Evolutionary conservation across 805 yeast species (phyloP).

Genomic region (Alloascoidea hylecoeti): DNA sequence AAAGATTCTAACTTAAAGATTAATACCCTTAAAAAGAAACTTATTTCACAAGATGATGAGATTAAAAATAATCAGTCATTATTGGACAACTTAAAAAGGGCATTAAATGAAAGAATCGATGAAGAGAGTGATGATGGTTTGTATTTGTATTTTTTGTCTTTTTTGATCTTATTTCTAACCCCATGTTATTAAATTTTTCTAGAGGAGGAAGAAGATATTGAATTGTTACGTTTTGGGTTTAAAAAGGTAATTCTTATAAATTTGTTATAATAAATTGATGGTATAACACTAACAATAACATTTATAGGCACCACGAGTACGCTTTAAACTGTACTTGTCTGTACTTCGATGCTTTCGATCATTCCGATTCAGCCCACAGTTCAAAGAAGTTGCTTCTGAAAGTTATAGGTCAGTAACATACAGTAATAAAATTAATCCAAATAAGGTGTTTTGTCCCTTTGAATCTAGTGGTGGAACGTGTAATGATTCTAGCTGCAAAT

Average conservation of each 20-base stretch:
- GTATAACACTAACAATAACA: no score
- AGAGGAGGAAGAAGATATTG: not conserved
- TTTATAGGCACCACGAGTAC: not conserved
- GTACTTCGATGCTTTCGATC: not conserved
- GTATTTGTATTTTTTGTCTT: not conserved
- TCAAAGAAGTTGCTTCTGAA: not conserved
- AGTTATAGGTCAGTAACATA: not conserved
- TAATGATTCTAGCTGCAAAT: constrained; percentile 1
- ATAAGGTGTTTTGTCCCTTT: constrained; percentile 1
- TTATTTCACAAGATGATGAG: not conserved
- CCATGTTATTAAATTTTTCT: not conserved
- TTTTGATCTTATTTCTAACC: not conserved
- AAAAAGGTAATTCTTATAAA: no score
- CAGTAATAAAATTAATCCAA: not conserved
- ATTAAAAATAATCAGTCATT: not conserved
- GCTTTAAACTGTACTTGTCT: not conserved
- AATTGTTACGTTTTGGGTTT: not conserved
- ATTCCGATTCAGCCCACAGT: not conserved
- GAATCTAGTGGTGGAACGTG: not conserved
- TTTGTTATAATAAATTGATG: no score
- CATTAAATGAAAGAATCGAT: not conserved
- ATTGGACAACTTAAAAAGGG: not conserved
- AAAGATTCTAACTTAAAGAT: not conserved
- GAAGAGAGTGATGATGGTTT: not conserved
- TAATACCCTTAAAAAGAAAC: not conserved